phyloP scores from a whole-genome alignment of 2,329 filamentous ascomycete genomes.

The Pseudogymnoascus sp. region DNA sequence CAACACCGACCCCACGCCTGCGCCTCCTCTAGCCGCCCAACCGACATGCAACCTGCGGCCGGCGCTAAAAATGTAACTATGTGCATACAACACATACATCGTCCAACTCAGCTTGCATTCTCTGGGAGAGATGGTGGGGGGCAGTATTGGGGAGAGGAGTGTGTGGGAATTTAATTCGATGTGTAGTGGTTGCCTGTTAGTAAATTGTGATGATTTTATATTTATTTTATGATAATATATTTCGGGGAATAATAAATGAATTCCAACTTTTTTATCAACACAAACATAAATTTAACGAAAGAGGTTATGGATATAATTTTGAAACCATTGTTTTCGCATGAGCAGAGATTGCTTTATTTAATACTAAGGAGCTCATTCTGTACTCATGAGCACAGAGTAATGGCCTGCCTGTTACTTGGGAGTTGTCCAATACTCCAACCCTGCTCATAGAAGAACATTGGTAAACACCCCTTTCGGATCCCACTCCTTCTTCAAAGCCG shows the following conservation, averaged over 20 bases:
- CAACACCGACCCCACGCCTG: neutral
- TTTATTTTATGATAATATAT: too few relatives aligned
- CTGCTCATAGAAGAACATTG: neutral
- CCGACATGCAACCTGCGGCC: neutral
- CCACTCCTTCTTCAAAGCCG: slow-evolving; percentile 22
- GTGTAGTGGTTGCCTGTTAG: too few relatives aligned
- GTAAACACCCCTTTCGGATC: slow-evolving; percentile 22
- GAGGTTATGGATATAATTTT: too few relatives aligned
- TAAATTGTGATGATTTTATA: too few relatives aligned
- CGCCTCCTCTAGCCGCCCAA: neutral
- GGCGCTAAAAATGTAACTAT: neutral
- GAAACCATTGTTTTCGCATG: neutral
- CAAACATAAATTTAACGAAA: neutral
- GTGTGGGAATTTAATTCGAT: neutral
- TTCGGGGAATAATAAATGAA: too few relatives aligned
- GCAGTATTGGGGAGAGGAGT: neutral
- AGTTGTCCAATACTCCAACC: neutral
- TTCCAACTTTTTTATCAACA: too few relatives aligned
- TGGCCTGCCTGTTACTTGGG: neutral
- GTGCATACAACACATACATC: neutral
- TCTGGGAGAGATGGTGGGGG: neutral
- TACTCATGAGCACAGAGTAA: neutral
- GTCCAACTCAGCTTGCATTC: neutral
- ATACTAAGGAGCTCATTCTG: neutral
- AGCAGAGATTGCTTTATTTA: neutral